phyloP scores from a whole-genome alignment of 2,329 filamentous ascomycete genomes.

The Septoria linicola region DNA sequence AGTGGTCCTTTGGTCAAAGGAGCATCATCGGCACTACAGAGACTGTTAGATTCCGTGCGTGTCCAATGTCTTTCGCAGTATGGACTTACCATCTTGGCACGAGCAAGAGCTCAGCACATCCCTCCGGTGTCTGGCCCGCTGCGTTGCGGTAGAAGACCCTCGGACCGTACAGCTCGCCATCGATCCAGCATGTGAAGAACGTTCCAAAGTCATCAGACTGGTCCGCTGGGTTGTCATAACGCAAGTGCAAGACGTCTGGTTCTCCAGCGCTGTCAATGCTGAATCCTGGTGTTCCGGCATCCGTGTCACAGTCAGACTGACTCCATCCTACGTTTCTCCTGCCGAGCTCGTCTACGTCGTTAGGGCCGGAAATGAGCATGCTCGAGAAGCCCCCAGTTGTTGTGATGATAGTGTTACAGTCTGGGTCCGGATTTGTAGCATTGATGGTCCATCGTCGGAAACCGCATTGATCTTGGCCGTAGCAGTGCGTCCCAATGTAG shows the following conservation, averaged over 20 bases:
- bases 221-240: slow-evolving; percentile 13
- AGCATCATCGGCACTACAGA: background rate
- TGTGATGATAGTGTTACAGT: slow-evolving; percentile 12
- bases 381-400: background rate
- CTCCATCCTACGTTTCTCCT: slow-evolving; percentile 15
- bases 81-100: slow-evolving; percentile 15
- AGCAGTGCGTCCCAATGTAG: slow-evolving; percentile 15
- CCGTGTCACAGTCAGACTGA: background rate
- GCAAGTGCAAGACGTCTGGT: slow-evolving; percentile 6
- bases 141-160: slow-evolving; percentile 11
- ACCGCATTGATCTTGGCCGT: slow-evolving; percentile 13
- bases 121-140: slow-evolving; percentile 5
- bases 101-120: slow-evolving; percentile 17
- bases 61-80: background rate
- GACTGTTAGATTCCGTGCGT: background rate
- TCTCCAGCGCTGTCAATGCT: slow-evolving; percentile 3
- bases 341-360: slow-evolving; percentile 10
- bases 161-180: slow-evolving; percentile 14
- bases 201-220: slow-evolving; percentile 9
- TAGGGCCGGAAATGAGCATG: slow-evolving; percentile 8
- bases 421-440: slow-evolving; percentile 7
- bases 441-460: slow-evolving; percentile 11
- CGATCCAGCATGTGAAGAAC: slow-evolving; percentile 13
- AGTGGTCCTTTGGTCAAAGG: background rate
- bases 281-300: slow-evolving; percentile 1